A percentile compares a stretch with the other conserved stretches of the same genome.
These are phyloP conservation scores for Geranomyces variabilis DNA, from an alignment of 192 early-diverging fungal species.

Conservation along the genomic window DNA sequence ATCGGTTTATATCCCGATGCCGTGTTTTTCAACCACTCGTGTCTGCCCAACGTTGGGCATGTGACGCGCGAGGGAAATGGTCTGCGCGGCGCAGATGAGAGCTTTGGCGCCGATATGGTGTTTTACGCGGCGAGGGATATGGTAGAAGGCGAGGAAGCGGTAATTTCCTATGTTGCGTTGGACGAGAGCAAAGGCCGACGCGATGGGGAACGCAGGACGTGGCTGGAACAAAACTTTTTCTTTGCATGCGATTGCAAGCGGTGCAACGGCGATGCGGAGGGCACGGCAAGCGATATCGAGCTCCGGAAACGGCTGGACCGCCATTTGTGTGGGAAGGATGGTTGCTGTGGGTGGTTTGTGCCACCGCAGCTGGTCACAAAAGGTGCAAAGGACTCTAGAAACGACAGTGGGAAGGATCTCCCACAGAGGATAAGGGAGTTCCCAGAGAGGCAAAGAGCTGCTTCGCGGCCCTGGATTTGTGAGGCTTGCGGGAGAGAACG, in stretches of 20 bases:
- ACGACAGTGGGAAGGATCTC: background rate
- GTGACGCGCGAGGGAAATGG: background rate
- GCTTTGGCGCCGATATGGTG: constrained; percentile 21
- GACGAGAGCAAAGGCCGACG: background rate
- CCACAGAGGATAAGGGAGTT: no score
- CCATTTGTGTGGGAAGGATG: constrained; percentile 18
- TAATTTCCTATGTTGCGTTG: constrained; percentile 47
- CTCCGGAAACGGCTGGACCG: background rate
- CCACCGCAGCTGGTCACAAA: background rate
- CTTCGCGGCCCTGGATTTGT: no score
- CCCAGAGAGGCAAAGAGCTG: no score
- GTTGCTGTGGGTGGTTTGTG: constrained; percentile 29
- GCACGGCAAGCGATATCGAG: no score
- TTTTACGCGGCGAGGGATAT: constrained; percentile 48
- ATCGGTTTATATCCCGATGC: constrained; percentile 45
- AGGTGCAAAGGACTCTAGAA: background rate
- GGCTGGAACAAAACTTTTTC: constrained; percentile 40
- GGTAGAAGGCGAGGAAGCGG: constrained; percentile 36
- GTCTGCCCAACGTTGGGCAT: constrained; percentile 50
- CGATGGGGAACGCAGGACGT: constrained; percentile 12
- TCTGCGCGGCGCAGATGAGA: background rate
- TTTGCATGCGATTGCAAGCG: constrained; percentile 51
- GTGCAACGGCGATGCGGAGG: constrained; percentile 32
- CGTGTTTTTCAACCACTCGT: constrained; percentile 58
- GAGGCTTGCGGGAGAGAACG: no score